These are phyloP conservation scores for Septoria linicola DNA, from an alignment of 2,329 filamentous ascomycete species.

Conservation along the genomic window DNA sequence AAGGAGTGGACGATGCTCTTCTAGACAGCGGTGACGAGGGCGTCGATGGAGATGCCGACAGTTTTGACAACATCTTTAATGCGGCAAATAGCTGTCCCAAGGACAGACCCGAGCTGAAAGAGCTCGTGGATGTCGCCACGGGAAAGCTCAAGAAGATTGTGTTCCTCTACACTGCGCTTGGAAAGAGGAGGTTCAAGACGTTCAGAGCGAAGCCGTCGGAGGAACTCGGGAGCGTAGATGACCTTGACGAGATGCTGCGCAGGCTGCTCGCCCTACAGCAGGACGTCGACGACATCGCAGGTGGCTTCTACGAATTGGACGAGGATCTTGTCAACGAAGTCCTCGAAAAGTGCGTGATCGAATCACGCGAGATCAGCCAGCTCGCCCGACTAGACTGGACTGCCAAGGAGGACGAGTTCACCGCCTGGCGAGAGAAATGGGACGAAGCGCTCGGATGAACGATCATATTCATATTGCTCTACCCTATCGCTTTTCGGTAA, in stretches of 20 bases:
- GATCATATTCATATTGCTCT: background rate
- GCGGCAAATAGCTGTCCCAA: conserved; percentile 61
- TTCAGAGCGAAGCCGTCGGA: conserved; percentile 22
- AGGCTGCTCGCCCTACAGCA: conserved; percentile 63
- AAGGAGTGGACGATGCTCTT: conserved; percentile 38
- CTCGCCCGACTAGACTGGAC: conserved; percentile 62
- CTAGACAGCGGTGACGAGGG: conserved; percentile 42
- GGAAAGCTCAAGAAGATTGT: conserved; percentile 66
- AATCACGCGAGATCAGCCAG: conserved; percentile 58
- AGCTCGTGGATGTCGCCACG: conserved; percentile 63
- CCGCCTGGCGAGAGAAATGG: conserved; percentile 68
- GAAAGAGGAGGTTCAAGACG: conserved; percentile 65
- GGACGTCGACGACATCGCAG: conserved; percentile 67
- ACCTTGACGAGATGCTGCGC: conserved; percentile 56
- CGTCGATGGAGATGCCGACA: conserved; percentile 45
- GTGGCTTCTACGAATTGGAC: conserved; percentile 69
- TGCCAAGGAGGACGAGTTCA: conserved; percentile 71
- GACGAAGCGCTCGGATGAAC: conserved; percentile 35
- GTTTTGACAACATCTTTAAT: conserved; percentile 68
- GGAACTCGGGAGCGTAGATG: conserved; percentile 30
- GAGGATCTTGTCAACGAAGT: conserved; percentile 56
- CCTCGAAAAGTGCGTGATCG: conserved; percentile 60
- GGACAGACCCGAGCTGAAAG: conserved; percentile 64
- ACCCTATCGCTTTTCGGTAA: conserved; percentile 6
- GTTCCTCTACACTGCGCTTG: conserved; percentile 66